A percentile compares a stretch with the other conserved stretches of the same genome.
Evolutionary conservation across 2,329 filamentous ascomycete genomes (phyloP).

Genomic region (Dothideomycetidae sp.): DNA sequence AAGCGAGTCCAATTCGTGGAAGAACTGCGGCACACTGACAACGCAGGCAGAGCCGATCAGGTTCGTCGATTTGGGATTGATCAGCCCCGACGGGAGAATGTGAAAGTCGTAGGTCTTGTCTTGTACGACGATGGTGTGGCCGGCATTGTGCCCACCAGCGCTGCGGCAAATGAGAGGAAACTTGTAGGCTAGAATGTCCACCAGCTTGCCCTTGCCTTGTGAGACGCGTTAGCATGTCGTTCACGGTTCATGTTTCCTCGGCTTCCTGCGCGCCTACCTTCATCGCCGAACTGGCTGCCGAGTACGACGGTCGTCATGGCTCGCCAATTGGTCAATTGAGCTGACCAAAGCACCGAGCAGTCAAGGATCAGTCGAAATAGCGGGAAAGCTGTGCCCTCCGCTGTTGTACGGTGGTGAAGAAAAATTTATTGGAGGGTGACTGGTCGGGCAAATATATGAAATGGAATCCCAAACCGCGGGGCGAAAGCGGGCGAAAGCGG

Average conservation of each 20-base stretch:
- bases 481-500: no score
- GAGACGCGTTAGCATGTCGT: neutral
- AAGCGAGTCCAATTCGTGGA: constrained; percentile 47
- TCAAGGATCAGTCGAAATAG: no score
- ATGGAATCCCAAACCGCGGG: no score
- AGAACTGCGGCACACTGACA: constrained; percentile 53
- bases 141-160: constrained; percentile 48
- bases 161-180: constrained; percentile 44
- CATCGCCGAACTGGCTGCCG: constrained; percentile 47
- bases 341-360: no score
- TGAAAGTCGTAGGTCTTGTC: constrained; percentile 41
- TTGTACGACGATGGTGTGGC: constrained; percentile 32
- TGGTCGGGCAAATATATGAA: no score
- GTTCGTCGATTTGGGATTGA: constrained; percentile 57
- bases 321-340: no score
- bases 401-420: constrained; percentile 1
- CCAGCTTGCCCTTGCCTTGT: constrained; percentile 42
- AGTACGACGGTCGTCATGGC: constrained; percentile 41
- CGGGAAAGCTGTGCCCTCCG: constrained; percentile 8
- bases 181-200: constrained; percentile 32
- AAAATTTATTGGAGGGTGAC: no score
- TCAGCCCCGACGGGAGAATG: constrained; percentile 52
- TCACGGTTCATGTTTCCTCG: no score
- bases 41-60: constrained; percentile 54
- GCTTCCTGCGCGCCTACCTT: constrained; percentile 26